Base-by-base conservation (phyloP, 2,329 filamentous ascomycete species). In the Paramyrothecium roridum region DNA sequence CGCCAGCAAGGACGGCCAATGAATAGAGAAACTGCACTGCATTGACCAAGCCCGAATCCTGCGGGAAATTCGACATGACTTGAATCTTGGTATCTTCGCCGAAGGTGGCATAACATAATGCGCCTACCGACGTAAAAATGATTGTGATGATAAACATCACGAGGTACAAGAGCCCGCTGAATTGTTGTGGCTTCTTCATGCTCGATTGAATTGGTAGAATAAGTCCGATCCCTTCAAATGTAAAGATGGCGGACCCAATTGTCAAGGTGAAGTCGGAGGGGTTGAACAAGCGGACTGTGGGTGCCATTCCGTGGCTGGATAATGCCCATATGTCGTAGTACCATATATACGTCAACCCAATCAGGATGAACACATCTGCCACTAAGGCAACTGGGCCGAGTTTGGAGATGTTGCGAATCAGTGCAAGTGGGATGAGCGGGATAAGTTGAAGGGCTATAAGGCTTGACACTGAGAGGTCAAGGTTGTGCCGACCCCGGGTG, bases 191-290 rank as follows among this genome's bases (percentile, higher is more conserved):
- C 56, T 85, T 76, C 63, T 82, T 83, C 88, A 91, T 91, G 55
- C 85, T 88, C 10, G 86, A 88, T 67, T 91, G 87, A 53, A 91
- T 91, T 0, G 88, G 88, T 10, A 91, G 75, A 59, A 91, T 90
- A 22, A 91, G 81, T 1, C 88, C 88, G 49, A 91, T 91, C 50
- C 88, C 88, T 67, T 91, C 88, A 62, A 90, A 91, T 0, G 88
- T 90, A 72, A 91, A 91, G 65, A 91, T 90, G 40, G 87, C 84
- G 2, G 86, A 84, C 52, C 88, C 88, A 50, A 91, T 81, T 23
- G 87, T 91, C 53, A 91, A 75, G 0, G 88, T 87, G 67, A 87
- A 91, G 54, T 82, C 78, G 23, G 77, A 74, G 0, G 88, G 84
- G 69, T 91, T 91, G 78, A 91, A 90, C 16, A 89, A 75, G 52